Evolutionary conservation across 768 basidiomycete genomes (phyloP), one percentile per base, ranked within the genome.

Genomic region (Melanogaster broomeanus): DNA sequence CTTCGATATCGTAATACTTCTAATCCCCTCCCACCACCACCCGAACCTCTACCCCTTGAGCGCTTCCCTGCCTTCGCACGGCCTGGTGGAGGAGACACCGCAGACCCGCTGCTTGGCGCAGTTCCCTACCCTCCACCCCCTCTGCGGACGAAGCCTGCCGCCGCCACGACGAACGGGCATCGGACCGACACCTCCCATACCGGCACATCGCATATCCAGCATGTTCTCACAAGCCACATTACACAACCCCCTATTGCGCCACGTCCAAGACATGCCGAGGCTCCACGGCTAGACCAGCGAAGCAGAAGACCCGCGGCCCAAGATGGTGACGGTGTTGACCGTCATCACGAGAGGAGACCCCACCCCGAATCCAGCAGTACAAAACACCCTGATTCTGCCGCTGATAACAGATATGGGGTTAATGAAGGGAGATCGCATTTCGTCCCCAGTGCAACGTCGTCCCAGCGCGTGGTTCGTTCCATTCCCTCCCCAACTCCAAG

Each of bases 21-120:
- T 33, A 83, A 83, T 58, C 83, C 83, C 4, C 73, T 84, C 18
- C 82, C 82, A 21, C 64, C 70, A 37, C 82, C 82, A n/a, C 82
- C 82, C 12, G 74, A 78, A 49, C 82, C 80, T 3, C 63, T 82
- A 7, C 71, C 77, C 9, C 65, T 76, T 10, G 76, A 78, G 22
- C 68, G 72, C 35, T 67, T 79, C 18, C 75, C 78, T 11, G 45
- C 71, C 11, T 74, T 78, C 45, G 68, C 71, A 16, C 71, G 74
- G 53, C 63, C 70, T 9, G 66, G 61, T 15, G 65, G 62, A 6
- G 42, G 49, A 37, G 62, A 64, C 24, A 42, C 54, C 1, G 10
- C 50, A 2, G 66, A 69, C 47, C 52, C 53, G 2, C 61, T 61
- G 35, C 43, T 61, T 18, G 44, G 54, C 2, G 56, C 58, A 15